Evolutionary conservation across 768 basidiomycete species (phyloP).

Genomic region (Phylloporus sp.): DNA sequence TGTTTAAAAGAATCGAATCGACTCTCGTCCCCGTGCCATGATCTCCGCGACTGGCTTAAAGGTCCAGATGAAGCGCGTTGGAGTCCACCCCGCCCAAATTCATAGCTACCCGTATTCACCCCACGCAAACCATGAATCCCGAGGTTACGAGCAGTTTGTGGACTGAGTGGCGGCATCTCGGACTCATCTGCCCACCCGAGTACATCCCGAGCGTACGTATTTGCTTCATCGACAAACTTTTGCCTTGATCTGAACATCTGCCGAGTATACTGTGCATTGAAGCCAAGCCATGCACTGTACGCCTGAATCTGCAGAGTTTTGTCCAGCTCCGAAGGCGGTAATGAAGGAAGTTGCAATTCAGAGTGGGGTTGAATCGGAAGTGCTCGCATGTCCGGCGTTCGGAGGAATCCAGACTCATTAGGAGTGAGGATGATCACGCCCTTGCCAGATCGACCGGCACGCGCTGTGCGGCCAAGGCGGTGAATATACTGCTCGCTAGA

Average conservation of each 20-base stretch:
- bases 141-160: conserved; percentile 49
- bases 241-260: conserved; percentile 36
- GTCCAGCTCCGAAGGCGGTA: conserved; percentile 26
- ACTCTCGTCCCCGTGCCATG: conserved; percentile 7
- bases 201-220: conserved; percentile 33
- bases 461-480: conserved; percentile 73
- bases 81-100: not conserved
- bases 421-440: conserved; percentile 55
- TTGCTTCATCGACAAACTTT: conserved; percentile 39
- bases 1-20: conserved; percentile 1
- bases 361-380: conserved; percentile 38
- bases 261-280: conserved; percentile 44
- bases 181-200: conserved; percentile 37
- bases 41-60: conserved; percentile 3
- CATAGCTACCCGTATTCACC: conserved; percentile 14
- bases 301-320: conserved; percentile 44
- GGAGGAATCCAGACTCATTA: conserved; percentile 48
- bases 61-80: conserved; percentile 6
- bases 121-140: conserved; percentile 38
- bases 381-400: conserved; percentile 33
- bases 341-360: conserved; percentile 25
- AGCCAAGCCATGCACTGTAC: conserved; percentile 56
- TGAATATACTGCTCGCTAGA: conserved; percentile 77
- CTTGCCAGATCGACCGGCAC: conserved; percentile 62
- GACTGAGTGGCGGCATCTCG: conserved; percentile 36